Conservation (phyloP, 2,329 filamentous ascomycete species). For the Diaporthe sp. region DNA sequence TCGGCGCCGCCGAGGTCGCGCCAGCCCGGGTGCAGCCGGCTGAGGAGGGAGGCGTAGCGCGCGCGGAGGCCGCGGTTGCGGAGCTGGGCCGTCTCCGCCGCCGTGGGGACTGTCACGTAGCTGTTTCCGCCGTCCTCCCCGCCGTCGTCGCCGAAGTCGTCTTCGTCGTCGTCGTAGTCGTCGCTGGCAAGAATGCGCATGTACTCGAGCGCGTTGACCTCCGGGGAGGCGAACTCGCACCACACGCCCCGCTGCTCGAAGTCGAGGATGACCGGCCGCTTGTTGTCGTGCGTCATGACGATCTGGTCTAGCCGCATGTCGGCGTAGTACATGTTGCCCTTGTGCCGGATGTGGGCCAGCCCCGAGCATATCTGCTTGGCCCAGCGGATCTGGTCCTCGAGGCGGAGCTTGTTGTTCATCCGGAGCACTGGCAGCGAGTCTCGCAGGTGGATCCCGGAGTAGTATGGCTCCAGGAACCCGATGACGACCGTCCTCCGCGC, state of each 20-base stretch:
- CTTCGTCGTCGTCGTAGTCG: slow-evolving; percentile 56
- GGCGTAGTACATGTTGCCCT: slow-evolving; percentile 65
- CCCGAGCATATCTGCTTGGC: slow-evolving; percentile 65
- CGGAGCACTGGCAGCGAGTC: slow-evolving; percentile 67
- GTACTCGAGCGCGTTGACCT: slow-evolving; percentile 72
- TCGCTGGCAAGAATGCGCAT: slow-evolving; percentile 66
- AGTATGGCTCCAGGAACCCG: slow-evolving; percentile 69
- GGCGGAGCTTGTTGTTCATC: slow-evolving; percentile 58
- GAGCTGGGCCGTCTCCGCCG: slow-evolving; percentile 7
- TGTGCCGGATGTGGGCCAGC: slow-evolving; percentile 62
- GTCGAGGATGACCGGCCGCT: slow-evolving; percentile 69
- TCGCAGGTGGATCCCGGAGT: slow-evolving; percentile 67
- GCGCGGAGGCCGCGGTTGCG: slow-evolving; percentile 42
- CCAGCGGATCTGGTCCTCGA: slow-evolving; percentile 65
- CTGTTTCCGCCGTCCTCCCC: slow-evolving; percentile 46
- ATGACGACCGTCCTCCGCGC: slow-evolving; percentile 68
- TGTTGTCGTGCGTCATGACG: slow-evolving; percentile 59
- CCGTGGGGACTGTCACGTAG: slow-evolving; percentile 14
- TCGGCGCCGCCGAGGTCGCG: slow-evolving; percentile 57
- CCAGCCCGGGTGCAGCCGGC: slow-evolving; percentile 62
- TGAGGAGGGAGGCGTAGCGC: slow-evolving; percentile 58
- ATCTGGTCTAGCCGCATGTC: slow-evolving; percentile 73
- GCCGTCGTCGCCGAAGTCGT: slow-evolving; percentile 50
- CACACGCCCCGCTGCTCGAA: slow-evolving; percentile 75
- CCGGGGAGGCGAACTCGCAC: slow-evolving; percentile 72